Evolutionary conservation across 139 green algal species (phyloP).

Genomic region (Chlamydomonas sp.): DNA sequence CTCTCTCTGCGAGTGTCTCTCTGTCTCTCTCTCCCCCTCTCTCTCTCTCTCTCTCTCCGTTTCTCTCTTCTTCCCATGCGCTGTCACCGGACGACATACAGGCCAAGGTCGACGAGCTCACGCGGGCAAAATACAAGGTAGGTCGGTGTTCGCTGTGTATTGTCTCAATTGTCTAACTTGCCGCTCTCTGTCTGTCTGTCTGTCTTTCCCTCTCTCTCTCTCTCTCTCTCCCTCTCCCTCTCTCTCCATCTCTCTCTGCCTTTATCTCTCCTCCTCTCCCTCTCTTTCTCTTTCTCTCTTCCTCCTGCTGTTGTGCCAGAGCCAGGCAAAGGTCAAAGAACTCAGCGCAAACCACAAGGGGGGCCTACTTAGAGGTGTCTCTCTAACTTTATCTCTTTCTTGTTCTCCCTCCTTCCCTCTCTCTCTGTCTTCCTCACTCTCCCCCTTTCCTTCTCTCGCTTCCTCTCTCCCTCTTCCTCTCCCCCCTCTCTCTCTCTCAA

Average conservation of each 20-base stretch:
- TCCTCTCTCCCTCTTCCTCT: background rate
- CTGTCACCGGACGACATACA: constrained; percentile 29
- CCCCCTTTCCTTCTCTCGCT: background rate
- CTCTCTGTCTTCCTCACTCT: background rate
- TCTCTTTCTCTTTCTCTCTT: no score
- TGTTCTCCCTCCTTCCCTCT: background rate
- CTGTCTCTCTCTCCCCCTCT: background rate
- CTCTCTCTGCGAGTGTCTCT: background rate
- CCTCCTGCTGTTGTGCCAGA: no score
- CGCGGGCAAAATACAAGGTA: constrained; percentile 42
- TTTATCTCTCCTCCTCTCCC: no score
- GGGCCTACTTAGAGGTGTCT: no score
- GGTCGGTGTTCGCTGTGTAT: constrained; percentile 13
- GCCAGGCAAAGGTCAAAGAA: no score
- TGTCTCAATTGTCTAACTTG: background rate
- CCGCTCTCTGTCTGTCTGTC: no score
- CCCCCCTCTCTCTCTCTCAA: background rate
- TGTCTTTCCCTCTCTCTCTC: background rate
- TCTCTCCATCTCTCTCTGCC: no score
- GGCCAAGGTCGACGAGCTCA: constrained; percentile 35
- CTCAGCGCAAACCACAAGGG: no score
- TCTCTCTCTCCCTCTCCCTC: background rate
- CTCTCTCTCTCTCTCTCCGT: background rate
- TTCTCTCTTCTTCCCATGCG: background rate
- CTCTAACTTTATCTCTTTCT: no score